Evolutionary conservation across 177 flowering plant genomes (phyloP), one percentile per base, ranked within the genome.

Genomic region (Tripterygium wilfordii): DNA sequence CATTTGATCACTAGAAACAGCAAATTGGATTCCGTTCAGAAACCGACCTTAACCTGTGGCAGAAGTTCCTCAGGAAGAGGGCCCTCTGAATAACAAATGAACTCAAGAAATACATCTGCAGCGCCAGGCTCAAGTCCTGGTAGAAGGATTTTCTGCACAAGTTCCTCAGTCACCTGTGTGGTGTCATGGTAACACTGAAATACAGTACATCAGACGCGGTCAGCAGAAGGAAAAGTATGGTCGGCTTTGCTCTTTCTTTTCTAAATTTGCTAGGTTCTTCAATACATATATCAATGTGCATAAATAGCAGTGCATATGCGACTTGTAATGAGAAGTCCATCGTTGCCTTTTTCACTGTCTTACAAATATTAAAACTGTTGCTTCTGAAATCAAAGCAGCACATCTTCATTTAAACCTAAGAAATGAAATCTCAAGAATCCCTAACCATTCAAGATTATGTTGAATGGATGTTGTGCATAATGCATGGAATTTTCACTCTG

Each of bases 81-180:
- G 24, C 96, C 98, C 0, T 51, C 95, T 3, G 98, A 91, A 63
- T 91, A 91, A 65, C 97, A 85, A 46, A 89, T 73, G 61, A 89
- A 89, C 63, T 78, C 95, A 47, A 89, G 95, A 69, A 86, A 91
- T 9, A 91, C 90, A 42, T 83, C 96, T 6, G 42, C 86, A 37
- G 98, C 98, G 52, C 98, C 98, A 51, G 98, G 96, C 52, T 83
- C 82, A 31, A 91, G 86, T 48, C 96, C 96, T 13, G 98, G 98
- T 20, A 45, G 77, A 33, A 91, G 83, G 53, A 91, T 88, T 51
- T 53, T 76, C 67, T 85, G 63, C 42, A 91, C 88, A 42, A 91
- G 67, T 54, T 91, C 96, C 0, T 88, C 98, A 20, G 90, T 91
- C 51, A 91, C 98, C 57, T 85, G 79, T 37, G 89, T 76, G 10